phyloP scores from a whole-genome alignment of 2,329 filamentous ascomycete genomes.

The Cladosporium sp. region DNA sequence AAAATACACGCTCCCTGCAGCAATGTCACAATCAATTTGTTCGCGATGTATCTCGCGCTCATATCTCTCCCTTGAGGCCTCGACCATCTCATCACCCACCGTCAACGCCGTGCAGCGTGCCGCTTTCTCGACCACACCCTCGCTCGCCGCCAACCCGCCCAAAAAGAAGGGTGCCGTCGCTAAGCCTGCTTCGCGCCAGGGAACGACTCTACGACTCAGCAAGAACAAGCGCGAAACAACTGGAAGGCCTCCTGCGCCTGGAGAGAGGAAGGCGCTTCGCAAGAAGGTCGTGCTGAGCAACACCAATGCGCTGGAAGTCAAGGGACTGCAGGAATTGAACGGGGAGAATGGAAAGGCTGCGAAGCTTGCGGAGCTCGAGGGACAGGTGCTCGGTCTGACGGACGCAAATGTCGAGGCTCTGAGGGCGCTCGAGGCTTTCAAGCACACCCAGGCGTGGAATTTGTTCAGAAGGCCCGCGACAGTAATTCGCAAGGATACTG shows the following conservation, averaged over 20 bases:
- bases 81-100: slow-evolving; percentile 10
- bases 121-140: slow-evolving; percentile 37
- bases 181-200: slow-evolving; percentile 24
- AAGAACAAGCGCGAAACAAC: slow-evolving; percentile 33
- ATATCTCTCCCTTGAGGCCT: slow-evolving; percentile 13
- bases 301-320: slow-evolving; percentile 81
- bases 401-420: slow-evolving; percentile 74
- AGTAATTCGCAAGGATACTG: slow-evolving; percentile 75
- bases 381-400: slow-evolving; percentile 69
- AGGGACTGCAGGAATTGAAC: slow-evolving; percentile 64
- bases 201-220: slow-evolving; percentile 30
- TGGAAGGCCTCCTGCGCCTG: slow-evolving; percentile 47
- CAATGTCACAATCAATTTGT: slow-evolving; percentile 23
- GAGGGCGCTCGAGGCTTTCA: slow-evolving; percentile 85
- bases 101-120: slow-evolving; percentile 24
- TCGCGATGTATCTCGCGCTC: slow-evolving; percentile 26
- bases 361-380: slow-evolving; percentile 49
- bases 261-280: slow-evolving; percentile 82
- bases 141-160: slow-evolving; percentile 30
- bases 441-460: slow-evolving; percentile 82
- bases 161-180: slow-evolving; percentile 32
- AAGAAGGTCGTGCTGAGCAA: slow-evolving; percentile 93
- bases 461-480: slow-evolving; percentile 81
- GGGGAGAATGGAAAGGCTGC: slow-evolving; percentile 48
- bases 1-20: background rate